Conservation (phyloP, 1,139 yeast species). For the Pichia sp. region DNA sequence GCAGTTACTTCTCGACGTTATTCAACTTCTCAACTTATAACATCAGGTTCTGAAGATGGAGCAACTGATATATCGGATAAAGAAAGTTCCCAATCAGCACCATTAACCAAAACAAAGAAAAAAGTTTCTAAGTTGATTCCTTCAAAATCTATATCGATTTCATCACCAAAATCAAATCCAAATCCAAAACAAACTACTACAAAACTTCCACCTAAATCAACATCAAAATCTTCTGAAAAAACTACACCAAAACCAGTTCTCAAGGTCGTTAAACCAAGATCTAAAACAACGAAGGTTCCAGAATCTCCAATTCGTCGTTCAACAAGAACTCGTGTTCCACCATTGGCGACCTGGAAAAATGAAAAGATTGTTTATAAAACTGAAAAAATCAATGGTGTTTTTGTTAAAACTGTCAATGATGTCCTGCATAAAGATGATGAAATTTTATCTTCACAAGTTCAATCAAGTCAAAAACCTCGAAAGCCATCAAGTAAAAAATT, state of each 20-base stretch:
- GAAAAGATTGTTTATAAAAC: constrained; percentile 64
- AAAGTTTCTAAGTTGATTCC: too few relatives aligned
- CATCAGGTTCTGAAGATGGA: too few relatives aligned
- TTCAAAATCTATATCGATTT: too few relatives aligned
- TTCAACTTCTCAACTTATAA: too few relatives aligned
- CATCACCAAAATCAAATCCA: not conserved
- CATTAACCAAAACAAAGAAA: too few relatives aligned
- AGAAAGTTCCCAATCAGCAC: too few relatives aligned
- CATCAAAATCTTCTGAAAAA: not conserved
- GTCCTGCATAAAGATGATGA: constrained; percentile 34
- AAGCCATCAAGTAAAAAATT: not conserved
- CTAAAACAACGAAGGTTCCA: constrained; percentile 13
- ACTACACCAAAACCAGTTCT: not conserved
- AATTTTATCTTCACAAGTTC: not conserved
- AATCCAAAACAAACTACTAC: not conserved
- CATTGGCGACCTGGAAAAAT: constrained; percentile 81
- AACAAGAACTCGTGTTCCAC: constrained; percentile 58
- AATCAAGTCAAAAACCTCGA: constrained; percentile 15
- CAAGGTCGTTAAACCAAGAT: constrained; percentile 12
- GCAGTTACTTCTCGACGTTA: not conserved
- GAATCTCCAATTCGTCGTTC: constrained; percentile 40
- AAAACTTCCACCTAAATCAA: not conserved
- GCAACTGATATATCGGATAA: too few relatives aligned
- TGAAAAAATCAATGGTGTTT: constrained; percentile 40
- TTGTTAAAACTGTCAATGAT: constrained; percentile 55